phyloP scores from a whole-genome alignment of 1,284 basidiomycete species.

The Puccinia coronata region DNA sequence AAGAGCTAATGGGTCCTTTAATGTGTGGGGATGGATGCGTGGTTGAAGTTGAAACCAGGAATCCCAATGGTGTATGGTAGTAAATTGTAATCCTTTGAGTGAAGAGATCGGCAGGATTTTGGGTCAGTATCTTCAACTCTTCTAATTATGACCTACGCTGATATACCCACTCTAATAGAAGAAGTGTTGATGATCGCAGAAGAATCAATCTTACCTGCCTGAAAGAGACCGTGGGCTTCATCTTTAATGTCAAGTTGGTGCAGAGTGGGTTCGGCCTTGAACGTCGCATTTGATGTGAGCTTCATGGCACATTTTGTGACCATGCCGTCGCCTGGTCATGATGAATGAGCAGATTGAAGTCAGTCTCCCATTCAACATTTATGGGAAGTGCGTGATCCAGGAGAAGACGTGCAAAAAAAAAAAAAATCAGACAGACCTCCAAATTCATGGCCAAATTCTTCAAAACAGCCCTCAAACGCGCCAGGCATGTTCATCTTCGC shows the following conservation, averaged over 20 bases:
- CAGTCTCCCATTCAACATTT: constrained; percentile 51
- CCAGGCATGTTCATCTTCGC: constrained; percentile 53
- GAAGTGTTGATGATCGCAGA: no score
- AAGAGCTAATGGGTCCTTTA: constrained; percentile 50
- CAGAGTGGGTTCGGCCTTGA: constrained; percentile 51
- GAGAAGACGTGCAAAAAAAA: background rate
- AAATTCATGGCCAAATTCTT: constrained; percentile 25
- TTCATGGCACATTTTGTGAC: constrained; percentile 53
- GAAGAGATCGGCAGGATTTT: background rate
- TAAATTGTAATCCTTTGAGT: constrained; percentile 52
- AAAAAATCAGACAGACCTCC: constrained; percentile 24
- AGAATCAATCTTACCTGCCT: constrained; percentile 42
- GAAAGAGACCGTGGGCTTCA: constrained; percentile 54
- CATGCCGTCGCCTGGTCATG: constrained; percentile 53
- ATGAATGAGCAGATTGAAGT: background rate
- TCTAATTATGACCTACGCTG: no score
- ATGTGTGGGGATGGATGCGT: constrained; percentile 15
- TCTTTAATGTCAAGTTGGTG: constrained; percentile 55
- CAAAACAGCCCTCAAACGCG: constrained; percentile 46
- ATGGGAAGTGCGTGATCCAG: no score
- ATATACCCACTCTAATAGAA: no score
- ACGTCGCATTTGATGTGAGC: constrained; percentile 50
- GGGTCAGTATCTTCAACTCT: background rate
- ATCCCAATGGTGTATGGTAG: constrained; percentile 54
- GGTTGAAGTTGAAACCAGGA: constrained; percentile 42